phyloP scores from a whole-genome alignment of 2,329 filamentous ascomycete species.

The Helotiales sp. region DNA sequence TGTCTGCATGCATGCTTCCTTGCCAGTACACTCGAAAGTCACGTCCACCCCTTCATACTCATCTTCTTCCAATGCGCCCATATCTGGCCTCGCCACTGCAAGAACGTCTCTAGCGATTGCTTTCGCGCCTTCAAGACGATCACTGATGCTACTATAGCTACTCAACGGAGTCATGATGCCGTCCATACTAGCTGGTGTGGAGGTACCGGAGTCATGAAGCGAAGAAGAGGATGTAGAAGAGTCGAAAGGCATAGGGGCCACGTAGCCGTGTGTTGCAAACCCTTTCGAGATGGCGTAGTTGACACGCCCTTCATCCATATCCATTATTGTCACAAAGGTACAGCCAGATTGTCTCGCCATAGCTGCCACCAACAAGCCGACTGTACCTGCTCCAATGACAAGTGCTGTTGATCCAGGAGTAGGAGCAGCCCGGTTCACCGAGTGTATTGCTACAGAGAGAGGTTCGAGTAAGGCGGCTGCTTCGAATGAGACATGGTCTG shows the following conservation, averaged over 20 bases:
- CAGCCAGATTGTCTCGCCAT: constrained; percentile 63
- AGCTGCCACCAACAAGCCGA: constrained; percentile 62
- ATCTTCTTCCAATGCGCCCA: constrained; percentile 40
- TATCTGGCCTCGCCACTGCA: constrained; percentile 32
- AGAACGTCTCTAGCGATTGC: constrained; percentile 51
- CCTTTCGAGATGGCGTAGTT: constrained; percentile 58
- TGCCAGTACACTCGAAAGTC: constrained; percentile 76
- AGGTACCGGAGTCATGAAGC: constrained; percentile 43
- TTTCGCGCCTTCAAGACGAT: constrained; percentile 53
- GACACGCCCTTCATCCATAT: constrained; percentile 60
- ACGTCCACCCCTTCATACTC: constrained; percentile 68
- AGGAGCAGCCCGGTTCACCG: constrained; percentile 55
- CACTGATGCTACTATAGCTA: constrained; percentile 41
- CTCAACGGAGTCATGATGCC: constrained; percentile 40
- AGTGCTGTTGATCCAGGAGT: constrained; percentile 55
- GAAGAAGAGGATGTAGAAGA: constrained; percentile 46
- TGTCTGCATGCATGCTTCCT: constrained; percentile 72
- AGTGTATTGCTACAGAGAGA: constrained; percentile 61
- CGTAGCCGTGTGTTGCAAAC: constrained; percentile 60
- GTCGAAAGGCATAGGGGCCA: constrained; percentile 48
- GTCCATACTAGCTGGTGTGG: constrained; percentile 43
- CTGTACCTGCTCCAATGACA: constrained; percentile 65
- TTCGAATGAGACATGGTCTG: constrained; percentile 57
- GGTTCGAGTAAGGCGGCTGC: constrained; percentile 62
- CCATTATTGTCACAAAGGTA: constrained; percentile 58